Evolutionary conservation across 345 rosid genomes (phyloP).

Genomic region (Pugionium dolabratum): DNA sequence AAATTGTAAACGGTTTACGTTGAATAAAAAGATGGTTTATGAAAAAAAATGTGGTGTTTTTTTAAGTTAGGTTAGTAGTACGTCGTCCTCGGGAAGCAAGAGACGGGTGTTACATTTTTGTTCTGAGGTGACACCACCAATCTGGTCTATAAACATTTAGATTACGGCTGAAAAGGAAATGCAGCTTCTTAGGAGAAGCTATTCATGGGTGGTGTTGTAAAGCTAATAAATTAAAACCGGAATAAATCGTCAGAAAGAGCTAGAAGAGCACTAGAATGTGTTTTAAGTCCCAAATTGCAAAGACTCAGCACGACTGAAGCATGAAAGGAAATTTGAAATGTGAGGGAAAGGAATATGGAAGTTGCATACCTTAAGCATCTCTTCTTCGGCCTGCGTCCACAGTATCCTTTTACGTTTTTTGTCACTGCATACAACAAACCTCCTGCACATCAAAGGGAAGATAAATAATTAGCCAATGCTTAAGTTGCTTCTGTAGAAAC

Average conservation of each 20-base stretch:
- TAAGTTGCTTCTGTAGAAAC: neutral
- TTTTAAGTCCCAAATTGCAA: neutral
- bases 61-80: too few relatives aligned
- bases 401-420: conserved; percentile 27
- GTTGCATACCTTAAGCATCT: conserved; percentile 40
- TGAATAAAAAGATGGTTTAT: too few relatives aligned
- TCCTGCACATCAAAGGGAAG: conserved; percentile 25
- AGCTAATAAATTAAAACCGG: neutral
- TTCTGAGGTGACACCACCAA: too few relatives aligned
- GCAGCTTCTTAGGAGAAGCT: neutral
- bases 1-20: too few relatives aligned
- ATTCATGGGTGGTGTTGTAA: neutral
- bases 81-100: too few relatives aligned
- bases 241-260: neutral
- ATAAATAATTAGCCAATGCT: conserved; percentile 15
- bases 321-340: neutral
- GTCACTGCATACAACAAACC: neutral
- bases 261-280: neutral
- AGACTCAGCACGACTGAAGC: neutral
- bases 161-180: neutral
- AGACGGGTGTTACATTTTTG: too few relatives aligned
- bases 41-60: too few relatives aligned
- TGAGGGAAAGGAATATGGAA: conserved; percentile 3
- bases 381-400: conserved; percentile 40
- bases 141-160: neutral